Evolutionary conservation across 352 stramenopile species (phyloP).

Genomic region (Globisporangium paddicum): DNA sequence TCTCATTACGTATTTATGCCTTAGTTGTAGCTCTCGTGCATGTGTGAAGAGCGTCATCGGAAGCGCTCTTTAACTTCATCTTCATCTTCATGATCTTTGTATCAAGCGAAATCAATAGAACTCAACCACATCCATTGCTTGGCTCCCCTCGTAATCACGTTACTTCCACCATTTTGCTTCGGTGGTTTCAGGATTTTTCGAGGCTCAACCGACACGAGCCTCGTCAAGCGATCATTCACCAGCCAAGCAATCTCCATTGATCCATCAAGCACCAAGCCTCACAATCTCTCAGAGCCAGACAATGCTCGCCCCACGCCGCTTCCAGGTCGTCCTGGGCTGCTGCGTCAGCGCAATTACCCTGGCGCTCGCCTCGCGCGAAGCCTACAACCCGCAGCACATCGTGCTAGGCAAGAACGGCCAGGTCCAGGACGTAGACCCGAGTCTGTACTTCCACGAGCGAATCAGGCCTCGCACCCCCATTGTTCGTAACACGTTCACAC

Average conservation of each 20-base stretch:
- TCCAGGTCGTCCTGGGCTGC: not conserved
- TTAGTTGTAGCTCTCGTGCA: no score
- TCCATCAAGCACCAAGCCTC: no score
- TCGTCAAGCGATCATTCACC: not conserved
- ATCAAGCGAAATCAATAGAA: not conserved
- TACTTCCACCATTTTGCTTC: not conserved
- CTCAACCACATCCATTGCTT: not conserved
- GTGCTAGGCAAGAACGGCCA: slow-evolving; percentile 32
- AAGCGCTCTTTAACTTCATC: not conserved
- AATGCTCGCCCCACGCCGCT: not conserved
- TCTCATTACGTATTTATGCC: not conserved
- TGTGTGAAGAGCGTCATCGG: slow-evolving; percentile 3
- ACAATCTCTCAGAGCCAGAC: not conserved
- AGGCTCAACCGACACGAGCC: not conserved
- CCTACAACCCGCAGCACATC: slow-evolving; percentile 25
- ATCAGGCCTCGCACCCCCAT: not conserved
- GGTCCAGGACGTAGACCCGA: slow-evolving; percentile 25
- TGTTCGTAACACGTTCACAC: not conserved
- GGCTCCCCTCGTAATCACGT: not conserved
- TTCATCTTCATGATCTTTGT: no score
- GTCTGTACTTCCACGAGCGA: slow-evolving; percentile 21
- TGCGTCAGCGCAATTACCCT: not conserved
- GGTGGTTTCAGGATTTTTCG: not conserved
- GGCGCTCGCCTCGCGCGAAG: not conserved
- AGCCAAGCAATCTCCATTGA: not conserved